Conservation (phyloP, 129 eudicot genomes). For the Chrysanthemum seticuspe region DNA sequence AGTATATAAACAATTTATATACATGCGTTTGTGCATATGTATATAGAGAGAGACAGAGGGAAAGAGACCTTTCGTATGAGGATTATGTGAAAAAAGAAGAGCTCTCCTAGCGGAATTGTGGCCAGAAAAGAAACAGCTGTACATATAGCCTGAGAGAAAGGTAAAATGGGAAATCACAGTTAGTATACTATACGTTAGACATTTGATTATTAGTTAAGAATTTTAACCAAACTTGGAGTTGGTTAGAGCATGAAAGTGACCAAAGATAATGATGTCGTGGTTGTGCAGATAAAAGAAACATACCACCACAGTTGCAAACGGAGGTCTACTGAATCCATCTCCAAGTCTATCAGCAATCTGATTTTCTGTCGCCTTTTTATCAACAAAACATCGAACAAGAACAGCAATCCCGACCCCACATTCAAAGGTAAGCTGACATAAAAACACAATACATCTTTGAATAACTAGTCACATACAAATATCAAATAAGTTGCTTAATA, state of each 20-base stretch:
- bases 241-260: neutral
- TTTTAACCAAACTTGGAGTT: neutral
- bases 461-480: neutral
- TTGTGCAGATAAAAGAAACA: neutral
- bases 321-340: constrained; percentile 87
- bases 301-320: constrained; percentile 97
- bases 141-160: constrained; percentile 55
- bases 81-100: constrained; percentile 92
- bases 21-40: neutral
- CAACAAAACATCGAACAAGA: constrained; percentile 83
- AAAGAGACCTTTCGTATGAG: constrained; percentile 78
- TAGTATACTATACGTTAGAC: neutral
- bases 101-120: constrained; percentile 88
- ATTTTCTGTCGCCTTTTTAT: constrained; percentile 61
- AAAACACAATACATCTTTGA: constrained; percentile 6
- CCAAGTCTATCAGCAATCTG: constrained; percentile 84
- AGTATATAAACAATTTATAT: neutral
- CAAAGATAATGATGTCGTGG: neutral
- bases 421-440: constrained; percentile 71
- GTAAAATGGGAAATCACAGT: neutral
- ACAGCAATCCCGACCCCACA: constrained; percentile 93
- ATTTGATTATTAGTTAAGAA: neutral
- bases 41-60: constrained; percentile 1
- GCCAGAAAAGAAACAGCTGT: constrained; percentile 85
- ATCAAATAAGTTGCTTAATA: neutral